Evolutionary conservation across 2,329 filamentous ascomycete species (phyloP).

Genomic region (Exophiala spinifera): DNA sequence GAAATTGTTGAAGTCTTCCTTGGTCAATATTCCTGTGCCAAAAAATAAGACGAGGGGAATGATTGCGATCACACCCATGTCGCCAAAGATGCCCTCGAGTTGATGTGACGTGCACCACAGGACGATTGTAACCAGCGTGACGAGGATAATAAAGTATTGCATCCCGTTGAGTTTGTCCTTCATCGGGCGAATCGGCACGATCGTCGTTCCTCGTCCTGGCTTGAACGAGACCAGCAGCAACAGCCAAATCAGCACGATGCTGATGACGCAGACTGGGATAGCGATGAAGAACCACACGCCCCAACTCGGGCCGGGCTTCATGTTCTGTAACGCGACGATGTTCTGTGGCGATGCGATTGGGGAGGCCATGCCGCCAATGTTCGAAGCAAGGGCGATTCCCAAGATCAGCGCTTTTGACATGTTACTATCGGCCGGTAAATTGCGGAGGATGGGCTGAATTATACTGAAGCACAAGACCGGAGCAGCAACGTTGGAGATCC

Average conservation of each 20-base stretch:
- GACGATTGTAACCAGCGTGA: conserved; percentile 78
- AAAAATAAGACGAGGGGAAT: conserved; percentile 96
- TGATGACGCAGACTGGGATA: conserved; percentile 86
- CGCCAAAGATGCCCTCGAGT: conserved; percentile 81
- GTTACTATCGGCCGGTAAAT: conserved; percentile 80
- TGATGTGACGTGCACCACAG: conserved; percentile 93
- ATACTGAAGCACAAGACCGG: conserved; percentile 97
- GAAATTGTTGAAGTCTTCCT: conserved; percentile 99
- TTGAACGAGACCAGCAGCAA: conserved; percentile 82
- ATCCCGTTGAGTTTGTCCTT: conserved; percentile 83
- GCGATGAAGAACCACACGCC: conserved; percentile 96
- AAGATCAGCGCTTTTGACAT: conserved; percentile 96
- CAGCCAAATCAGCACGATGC: conserved; percentile 82
- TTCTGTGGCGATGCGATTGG: conserved; percentile 98
- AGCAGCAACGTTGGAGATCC: conserved; percentile 97
- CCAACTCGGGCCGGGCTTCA: conserved; percentile 89
- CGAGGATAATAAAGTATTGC: conserved; percentile 86
- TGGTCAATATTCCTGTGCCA: conserved; percentile 90
- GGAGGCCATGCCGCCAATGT: conserved; percentile 93
- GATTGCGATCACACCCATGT: conserved; percentile 98
- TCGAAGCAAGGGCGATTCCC: conserved; percentile 90
- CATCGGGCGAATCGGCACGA: conserved; percentile 85
- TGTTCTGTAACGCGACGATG: conserved; percentile 92
- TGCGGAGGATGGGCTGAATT: conserved; percentile 93
- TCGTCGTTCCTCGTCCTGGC: conserved; percentile 78